These are phyloP conservation scores for Phyllosticta paracitricarpa DNA, from an alignment of 2,329 filamentous ascomycete genomes.

Conservation along the genomic window DNA sequence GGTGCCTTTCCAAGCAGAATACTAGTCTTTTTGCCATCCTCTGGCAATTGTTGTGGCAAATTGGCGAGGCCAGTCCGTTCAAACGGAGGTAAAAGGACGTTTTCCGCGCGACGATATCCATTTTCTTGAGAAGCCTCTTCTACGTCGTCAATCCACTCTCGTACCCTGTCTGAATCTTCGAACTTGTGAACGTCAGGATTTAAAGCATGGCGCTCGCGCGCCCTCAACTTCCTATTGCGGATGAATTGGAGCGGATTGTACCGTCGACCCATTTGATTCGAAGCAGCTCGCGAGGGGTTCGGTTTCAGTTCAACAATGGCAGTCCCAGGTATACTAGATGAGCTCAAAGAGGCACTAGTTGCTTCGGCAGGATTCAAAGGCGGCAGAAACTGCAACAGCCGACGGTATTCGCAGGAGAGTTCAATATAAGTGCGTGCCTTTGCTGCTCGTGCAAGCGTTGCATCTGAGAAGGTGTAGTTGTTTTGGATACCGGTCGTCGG, in stretches of 20 bases:
- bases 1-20: constrained; percentile 18
- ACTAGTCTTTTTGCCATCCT: not conserved
- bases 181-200: constrained; percentile 70
- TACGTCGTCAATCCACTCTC: constrained; percentile 66
- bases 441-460: constrained; percentile 71
- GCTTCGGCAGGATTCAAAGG: constrained; percentile 49
- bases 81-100: constrained; percentile 24
- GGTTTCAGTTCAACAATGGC: constrained; percentile 30
- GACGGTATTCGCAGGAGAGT: constrained; percentile 72
- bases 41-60: not conserved
- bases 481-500: constrained; percentile 17
- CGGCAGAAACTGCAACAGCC: constrained; percentile 67
- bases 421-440: constrained; percentile 81
- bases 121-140: constrained; percentile 35
- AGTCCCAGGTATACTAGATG: constrained; percentile 33
- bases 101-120: constrained; percentile 27
- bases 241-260: constrained; percentile 94
- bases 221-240: constrained; percentile 77
- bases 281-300: constrained; percentile 26
- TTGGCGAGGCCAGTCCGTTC: not conserved
- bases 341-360: constrained; percentile 27
- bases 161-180: constrained; percentile 60
- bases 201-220: constrained; percentile 64
- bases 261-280: constrained; percentile 48
- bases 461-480: constrained; percentile 61